Percentiles rank a stretch among this genome's conserved stretches.
phyloP scores from a whole-genome alignment of 2,329 filamentous ascomycete genomes.

The Colletotrichum sp. region DNA sequence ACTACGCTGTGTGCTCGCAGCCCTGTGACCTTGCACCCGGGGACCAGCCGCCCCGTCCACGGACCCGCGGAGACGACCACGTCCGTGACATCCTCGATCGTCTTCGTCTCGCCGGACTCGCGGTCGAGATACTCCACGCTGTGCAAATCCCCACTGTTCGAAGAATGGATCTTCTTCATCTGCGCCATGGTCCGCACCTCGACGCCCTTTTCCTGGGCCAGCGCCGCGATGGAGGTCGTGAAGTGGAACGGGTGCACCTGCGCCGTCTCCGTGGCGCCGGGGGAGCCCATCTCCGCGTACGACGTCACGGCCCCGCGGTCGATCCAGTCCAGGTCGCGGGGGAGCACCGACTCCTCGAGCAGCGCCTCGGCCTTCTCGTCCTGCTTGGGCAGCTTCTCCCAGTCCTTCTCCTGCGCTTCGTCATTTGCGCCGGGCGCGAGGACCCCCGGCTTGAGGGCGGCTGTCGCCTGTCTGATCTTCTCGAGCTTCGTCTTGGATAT shows the following conservation, averaged over 20 bases:
- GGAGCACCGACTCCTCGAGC: conserved; percentile 66
- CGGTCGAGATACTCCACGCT: conserved; percentile 67
- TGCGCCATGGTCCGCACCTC: conserved; percentile 69
- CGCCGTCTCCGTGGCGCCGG: conserved; percentile 76
- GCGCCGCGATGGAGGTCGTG: conserved; percentile 79
- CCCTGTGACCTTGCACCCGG: conserved; percentile 61
- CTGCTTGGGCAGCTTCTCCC: conserved; percentile 69
- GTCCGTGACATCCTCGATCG: conserved; percentile 54
- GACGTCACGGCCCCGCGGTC: conserved; percentile 66
- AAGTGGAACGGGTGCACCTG: conserved; percentile 95
- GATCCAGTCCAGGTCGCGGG: conserved; percentile 85
- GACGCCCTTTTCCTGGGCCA: conserved; percentile 74
- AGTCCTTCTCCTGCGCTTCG: conserved; percentile 45
- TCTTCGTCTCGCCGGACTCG: conserved; percentile 35
- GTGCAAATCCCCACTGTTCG: conserved; percentile 56
- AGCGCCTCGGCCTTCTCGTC: conserved; percentile 51
- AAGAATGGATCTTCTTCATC: conserved; percentile 69
- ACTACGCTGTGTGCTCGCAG: conserved; percentile 70
- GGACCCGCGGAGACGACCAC: conserved; percentile 63
- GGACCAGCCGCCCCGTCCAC: conserved; percentile 67
- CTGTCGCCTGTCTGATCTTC: conserved; percentile 28
- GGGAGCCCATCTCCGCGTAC: conserved; percentile 82
- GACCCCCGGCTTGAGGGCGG: conserved; percentile 15
- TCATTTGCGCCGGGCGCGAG: neutral
- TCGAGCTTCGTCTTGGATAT: conserved; percentile 39